Conservation (phyloP, 768 basidiomycete genomes). For the Lactarius indigo region DNA sequence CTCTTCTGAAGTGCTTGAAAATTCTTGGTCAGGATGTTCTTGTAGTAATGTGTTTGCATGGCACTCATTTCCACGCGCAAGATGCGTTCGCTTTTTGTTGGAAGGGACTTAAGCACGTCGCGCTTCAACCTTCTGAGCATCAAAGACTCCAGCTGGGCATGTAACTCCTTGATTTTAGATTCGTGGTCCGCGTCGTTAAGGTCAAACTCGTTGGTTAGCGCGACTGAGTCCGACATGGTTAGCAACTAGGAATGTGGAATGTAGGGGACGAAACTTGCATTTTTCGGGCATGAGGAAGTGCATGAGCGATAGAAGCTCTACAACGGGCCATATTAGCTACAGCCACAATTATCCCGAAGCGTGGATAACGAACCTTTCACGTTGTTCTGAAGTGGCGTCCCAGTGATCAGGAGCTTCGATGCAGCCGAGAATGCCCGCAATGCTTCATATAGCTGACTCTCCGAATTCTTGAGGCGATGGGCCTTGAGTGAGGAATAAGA, state of each 20-base stretch:
- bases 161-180: slow-evolving; percentile 91
- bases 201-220: slow-evolving; percentile 93
- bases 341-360: slow-evolving; percentile 18
- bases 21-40: slow-evolving; percentile 97
- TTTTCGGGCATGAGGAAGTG: slow-evolving; percentile 99
- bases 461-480: slow-evolving; percentile 96
- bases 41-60: slow-evolving; percentile 97
- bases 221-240: slow-evolving; percentile 50
- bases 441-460: slow-evolving; percentile 95
- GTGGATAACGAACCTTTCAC: slow-evolving; percentile 71
- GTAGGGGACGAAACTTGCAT: slow-evolving; percentile 49
- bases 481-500: slow-evolving; percentile 48
- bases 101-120: slow-evolving; percentile 93
- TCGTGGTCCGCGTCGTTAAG: slow-evolving; percentile 91
- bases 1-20: slow-evolving; percentile 90
- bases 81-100: slow-evolving; percentile 98
- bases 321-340: slow-evolving; percentile 4
- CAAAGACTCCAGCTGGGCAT: slow-evolving; percentile 85
- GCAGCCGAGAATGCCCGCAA: slow-evolving; percentile 84
- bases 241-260: background rate
- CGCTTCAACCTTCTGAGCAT: slow-evolving; percentile 95
- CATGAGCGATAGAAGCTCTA: slow-evolving; percentile 95
- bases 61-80: slow-evolving; percentile 96
- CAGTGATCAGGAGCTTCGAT: slow-evolving; percentile 94
- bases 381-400: slow-evolving; percentile 97